A percentile compares a stretch with the other conserved stretches of the same genome.
Evolutionary conservation across 805 yeast genomes (phyloP).

Genomic region (Teunomyces funiuensis): DNA sequence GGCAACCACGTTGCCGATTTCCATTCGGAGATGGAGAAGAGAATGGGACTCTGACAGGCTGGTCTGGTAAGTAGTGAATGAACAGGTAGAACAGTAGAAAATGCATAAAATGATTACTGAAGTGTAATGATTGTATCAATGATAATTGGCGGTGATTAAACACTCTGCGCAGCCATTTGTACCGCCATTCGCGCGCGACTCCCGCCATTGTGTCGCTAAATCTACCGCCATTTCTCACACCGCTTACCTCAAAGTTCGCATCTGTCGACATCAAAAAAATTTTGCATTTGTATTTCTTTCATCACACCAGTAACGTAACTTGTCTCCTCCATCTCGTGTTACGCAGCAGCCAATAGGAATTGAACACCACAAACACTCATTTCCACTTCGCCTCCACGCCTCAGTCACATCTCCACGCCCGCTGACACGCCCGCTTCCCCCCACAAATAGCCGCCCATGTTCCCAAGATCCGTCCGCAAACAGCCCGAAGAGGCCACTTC

Average conservation of each 20-base stretch:
- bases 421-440: not conserved
- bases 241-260: not conserved
- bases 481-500: slow-evolving; percentile 2
- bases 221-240: too few relatives aligned
- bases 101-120: too few relatives aligned
- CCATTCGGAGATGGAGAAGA: slow-evolving; percentile 73
- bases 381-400: not conserved
- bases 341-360: slow-evolving; percentile 3
- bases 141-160: too few relatives aligned
- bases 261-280: slow-evolving; percentile 6
- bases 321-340: too few relatives aligned
- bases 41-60: slow-evolving; percentile 47
- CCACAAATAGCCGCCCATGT: not conserved
- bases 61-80: not conserved
- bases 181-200: not conserved
- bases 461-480: slow-evolving; percentile 2
- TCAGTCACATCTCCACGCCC: not conserved
- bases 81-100: too few relatives aligned
- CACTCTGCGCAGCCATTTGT: too few relatives aligned
- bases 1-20: slow-evolving; percentile 49
- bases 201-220: too few relatives aligned
- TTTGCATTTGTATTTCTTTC: not conserved
- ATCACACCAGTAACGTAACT: not conserved
- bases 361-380: not conserved
- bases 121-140: too few relatives aligned